phyloP scores from a whole-genome alignment of 2,329 filamentous ascomycete species.

The Bipolaris oryzae region DNA sequence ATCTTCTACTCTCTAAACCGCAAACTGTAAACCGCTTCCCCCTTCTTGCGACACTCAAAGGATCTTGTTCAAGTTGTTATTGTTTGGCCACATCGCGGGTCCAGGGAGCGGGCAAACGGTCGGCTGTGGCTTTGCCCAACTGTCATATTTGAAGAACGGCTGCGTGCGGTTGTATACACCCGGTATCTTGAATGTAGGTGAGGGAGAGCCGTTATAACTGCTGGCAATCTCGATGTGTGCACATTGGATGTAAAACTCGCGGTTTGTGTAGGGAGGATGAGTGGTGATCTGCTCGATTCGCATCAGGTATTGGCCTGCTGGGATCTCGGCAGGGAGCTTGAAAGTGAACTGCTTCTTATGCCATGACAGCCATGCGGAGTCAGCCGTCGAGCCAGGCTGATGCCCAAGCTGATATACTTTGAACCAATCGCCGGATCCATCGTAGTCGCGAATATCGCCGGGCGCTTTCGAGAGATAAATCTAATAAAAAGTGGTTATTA shows the following conservation, averaged over 20 bases:
- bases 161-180: neutral
- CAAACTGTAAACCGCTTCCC: too few species aligned
- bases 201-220: neutral
- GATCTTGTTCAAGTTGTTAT: neutral
- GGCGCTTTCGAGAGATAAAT: neutral
- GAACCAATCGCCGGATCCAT: neutral
- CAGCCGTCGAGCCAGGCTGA: neutral
- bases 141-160: neutral
- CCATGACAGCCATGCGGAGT: neutral
- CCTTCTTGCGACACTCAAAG: too few species aligned
- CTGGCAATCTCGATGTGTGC: neutral
- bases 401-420: neutral
- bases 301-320: neutral
- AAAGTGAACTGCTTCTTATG: neutral
- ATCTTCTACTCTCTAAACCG: too few species aligned
- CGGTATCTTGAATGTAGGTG: neutral
- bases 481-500: neutral
- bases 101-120: neutral
- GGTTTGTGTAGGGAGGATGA: neutral
- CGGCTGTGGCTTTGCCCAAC: neutral
- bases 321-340: neutral
- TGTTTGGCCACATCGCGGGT: neutral
- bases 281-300: neutral
- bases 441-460: neutral
- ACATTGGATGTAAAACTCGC: neutral